A percentile compares a stretch with the other conserved stretches of the same genome.
These are phyloP conservation scores for Cephaloascus fragrans DNA, from an alignment of 805 yeast species.

Conservation along the genomic window DNA sequence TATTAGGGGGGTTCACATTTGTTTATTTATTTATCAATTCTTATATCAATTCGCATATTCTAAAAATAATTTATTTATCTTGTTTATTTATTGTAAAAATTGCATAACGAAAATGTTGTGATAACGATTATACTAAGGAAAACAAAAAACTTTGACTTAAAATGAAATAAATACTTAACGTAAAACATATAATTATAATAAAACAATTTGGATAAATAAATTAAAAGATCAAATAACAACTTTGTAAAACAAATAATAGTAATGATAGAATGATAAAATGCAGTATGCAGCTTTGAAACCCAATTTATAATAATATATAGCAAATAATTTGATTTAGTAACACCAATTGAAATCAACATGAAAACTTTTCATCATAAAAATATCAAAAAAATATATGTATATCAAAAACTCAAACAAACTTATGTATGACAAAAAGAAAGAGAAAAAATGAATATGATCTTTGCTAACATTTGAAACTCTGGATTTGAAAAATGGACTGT, in stretches of 20 bases:
- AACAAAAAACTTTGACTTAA: no score
- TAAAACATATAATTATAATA: no score
- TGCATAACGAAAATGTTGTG: not conserved
- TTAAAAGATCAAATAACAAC: not conserved
- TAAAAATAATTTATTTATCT: no score
- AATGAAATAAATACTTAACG: not conserved
- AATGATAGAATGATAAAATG: not conserved
- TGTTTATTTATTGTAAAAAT: not conserved
- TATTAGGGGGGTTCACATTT: not conserved
- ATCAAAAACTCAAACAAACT: no score
- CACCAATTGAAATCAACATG: not conserved
- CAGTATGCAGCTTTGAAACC: not conserved
- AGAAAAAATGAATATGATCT: not conserved
- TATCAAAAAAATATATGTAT: no score
- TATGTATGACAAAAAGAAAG: not conserved
- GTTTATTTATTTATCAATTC: not conserved
- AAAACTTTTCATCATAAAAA: not conserved
- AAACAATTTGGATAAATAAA: not conserved
- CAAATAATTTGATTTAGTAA: not conserved
- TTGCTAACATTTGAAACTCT: no score
- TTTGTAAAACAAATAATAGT: not conserved
- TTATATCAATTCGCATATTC: not conserved
- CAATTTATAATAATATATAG: not conserved
- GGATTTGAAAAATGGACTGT: no score
- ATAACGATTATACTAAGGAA: not conserved